Base-by-base conservation (phyloP, 352 stramenopile genomes). In the Phytophthora multivora region DNA sequence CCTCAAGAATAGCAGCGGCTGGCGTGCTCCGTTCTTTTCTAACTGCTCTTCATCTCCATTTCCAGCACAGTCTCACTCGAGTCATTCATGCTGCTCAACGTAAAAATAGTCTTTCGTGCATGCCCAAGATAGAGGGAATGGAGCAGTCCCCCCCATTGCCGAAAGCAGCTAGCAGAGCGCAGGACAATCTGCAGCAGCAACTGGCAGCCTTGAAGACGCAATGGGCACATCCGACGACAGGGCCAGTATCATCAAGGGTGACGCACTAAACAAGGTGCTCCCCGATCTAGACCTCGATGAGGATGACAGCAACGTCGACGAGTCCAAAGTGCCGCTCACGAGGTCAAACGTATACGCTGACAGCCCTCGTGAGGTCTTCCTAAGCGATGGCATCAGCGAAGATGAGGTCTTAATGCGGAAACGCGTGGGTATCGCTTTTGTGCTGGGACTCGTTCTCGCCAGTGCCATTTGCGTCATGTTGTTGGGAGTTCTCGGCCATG, bases 341-440 rank as follows among this genome's bases (percentile, higher is more conserved):
- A 61, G 69, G 5, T 59, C 64, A 10, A 92, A 89, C 51, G 42
- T 94, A 13, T 94, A 92, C 58, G 75, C 86, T 18, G 85, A 94
- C 53, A 89, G 77, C 15, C 83, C 83, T 8, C 85, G 85, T 12
- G 64, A 68, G 26, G 15, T 59, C 28, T 53, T 65, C 7, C 5
- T 60, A 21, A 74, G 61, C 41, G 54, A 71, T 11, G 61, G 61
- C 9, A 63, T 83, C 6, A 82, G 69, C n/a, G 55, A 76, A 10
- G 68, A 75, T 3, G 86, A 95, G 55, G 76, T 86, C 18, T 50
- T 60, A 5, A 73, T 79, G 4, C 83, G 83, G 8, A 69, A 78
- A 25, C 70, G 75, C 25, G 74, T 95, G 15, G 86, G 86, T 19
- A 82, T 79, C 35, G 66, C 73, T 7, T 83, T 84, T 4, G 48